phyloP scores from a whole-genome alignment of 176 grass and related monocot species.

The Paspalum vaginatum region DNA sequence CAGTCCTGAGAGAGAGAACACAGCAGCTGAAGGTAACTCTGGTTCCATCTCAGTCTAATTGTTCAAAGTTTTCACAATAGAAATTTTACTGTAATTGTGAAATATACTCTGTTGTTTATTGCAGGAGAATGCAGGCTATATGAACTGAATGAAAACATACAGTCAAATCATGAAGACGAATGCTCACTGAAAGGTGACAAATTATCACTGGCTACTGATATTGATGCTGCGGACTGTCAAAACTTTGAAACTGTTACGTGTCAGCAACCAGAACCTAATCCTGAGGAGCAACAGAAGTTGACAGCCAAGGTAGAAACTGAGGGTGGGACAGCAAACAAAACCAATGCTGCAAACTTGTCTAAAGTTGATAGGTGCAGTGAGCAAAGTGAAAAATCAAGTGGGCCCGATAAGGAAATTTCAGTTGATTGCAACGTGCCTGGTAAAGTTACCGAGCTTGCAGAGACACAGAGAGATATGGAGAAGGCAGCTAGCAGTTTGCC shows the following conservation, averaged over 20 bases:
- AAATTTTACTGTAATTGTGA: not conserved
- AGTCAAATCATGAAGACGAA: constrained; percentile 24
- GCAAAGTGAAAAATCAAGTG: constrained; percentile 18
- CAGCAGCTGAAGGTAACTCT: constrained; percentile 48
- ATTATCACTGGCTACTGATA: constrained; percentile 15
- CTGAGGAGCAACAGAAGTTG: constrained; percentile 36
- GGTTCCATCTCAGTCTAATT: not conserved
- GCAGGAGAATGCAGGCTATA: constrained; percentile 8
- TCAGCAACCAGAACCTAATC: constrained; percentile 27
- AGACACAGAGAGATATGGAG: constrained; percentile 30
- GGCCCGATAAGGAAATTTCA: constrained; percentile 36
- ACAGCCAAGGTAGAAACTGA: constrained; percentile 6
- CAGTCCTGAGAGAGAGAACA: constrained; percentile 57
- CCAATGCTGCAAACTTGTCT: constrained; percentile 18
- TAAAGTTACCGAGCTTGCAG: constrained; percentile 23
- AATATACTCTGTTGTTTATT: constrained; percentile 15
- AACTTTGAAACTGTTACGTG: not conserved
- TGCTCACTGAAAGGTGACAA: constrained; percentile 30
- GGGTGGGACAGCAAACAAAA: constrained; percentile 37
- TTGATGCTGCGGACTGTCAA: constrained; percentile 31
- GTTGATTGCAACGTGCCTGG: constrained; percentile 22
- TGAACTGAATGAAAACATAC: constrained; percentile 24
- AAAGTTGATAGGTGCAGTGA: constrained; percentile 9
- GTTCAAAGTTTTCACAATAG: not conserved
- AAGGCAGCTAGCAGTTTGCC: not conserved